Evolutionary conservation across 176 grass and related monocot species (phyloP), one percentile per base, ranked within the genome.

Genomic region (Tillandsia fasciculata): DNA sequence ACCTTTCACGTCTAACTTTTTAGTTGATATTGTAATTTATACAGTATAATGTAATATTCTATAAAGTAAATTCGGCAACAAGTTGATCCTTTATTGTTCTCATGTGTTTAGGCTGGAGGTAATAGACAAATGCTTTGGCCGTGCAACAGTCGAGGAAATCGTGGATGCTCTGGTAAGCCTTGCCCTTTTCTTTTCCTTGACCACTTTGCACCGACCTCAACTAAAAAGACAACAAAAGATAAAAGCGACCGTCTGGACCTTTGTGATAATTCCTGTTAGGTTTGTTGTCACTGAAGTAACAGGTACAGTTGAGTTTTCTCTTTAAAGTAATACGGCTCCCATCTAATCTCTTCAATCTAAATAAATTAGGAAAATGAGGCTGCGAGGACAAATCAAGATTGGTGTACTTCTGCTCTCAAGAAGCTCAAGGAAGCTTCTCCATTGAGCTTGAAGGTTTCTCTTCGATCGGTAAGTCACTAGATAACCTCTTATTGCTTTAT

Each of bases 401-500:
- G 94, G 94, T 93, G 84, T 79, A 80, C 65, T 22, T 79, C 88
- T 77, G 94, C 94, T 42, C 77, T 99, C 26, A 99, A 93, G 74
- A 84, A 88, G 69, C 70, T 93, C 77, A 99, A 99, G 86, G 79
- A 90, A 77, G 89, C 94, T 50, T 93, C 89, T 76, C 94, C 94
- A 23, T 73, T 93, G 67, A 81, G 89, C 52, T 84, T 99, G 74
- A 99, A 99, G 70, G 89, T 93, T 66, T 80, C 94, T 67, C 67
- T 99, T 61, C 77, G 83, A 86, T 99, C 89, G 50, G 94, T 99
- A 88, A 79, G 79, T 79, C 80, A 18, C 27, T 66, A 67, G 24
- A 78, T 69, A 48, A 53, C 64, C 49, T 49, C 63, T 20, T 22
- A n/a, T 59, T 77, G 26, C 17, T 78, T 56, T 57, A 2, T 81